Conservation (phyloP, 257 asterid genomes). For the Nicotiana noctiflora region DNA sequence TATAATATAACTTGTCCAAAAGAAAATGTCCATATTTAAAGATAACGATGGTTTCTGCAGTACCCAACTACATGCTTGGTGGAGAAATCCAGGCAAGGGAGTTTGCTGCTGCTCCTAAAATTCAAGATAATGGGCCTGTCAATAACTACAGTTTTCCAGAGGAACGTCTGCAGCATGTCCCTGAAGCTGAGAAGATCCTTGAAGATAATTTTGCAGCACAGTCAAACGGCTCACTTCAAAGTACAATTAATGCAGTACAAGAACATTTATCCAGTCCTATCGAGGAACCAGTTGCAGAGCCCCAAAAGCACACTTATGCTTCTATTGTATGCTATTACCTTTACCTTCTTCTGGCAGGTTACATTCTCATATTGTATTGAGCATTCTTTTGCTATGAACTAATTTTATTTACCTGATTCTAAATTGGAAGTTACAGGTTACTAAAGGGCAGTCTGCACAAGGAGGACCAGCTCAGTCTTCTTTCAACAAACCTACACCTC, state of each 20-base stretch:
- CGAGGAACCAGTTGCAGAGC: constrained; percentile 66
- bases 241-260: constrained; percentile 43
- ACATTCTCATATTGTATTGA: neutral
- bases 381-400: constrained; percentile 1
- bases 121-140: constrained; percentile 42
- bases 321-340: constrained; percentile 65
- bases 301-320: constrained; percentile 94
- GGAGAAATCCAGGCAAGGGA: constrained; percentile 68
- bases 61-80: constrained; percentile 46
- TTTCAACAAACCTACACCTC: constrained; percentile 33
- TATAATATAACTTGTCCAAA: neutral
- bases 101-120: constrained; percentile 35
- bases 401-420: constrained; percentile 8
- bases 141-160: constrained; percentile 46
- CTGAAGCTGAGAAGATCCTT: constrained; percentile 49
- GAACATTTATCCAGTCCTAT: constrained; percentile 52
- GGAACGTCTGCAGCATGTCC: constrained; percentile 52
- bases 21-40: neutral
- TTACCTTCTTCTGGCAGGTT: constrained; percentile 11
- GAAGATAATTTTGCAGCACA: constrained; percentile 55
- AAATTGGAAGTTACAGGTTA: constrained; percentile 48
- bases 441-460: constrained; percentile 57
- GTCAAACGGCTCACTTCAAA: constrained; percentile 70
- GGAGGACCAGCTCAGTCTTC: constrained; percentile 31
- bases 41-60: constrained; percentile 33